Percentiles rank a stretch among this genome's conserved stretches.
phyloP scores from a whole-genome alignment of 2,329 filamentous ascomycete genomes.

The Colletotrichum sp. region DNA sequence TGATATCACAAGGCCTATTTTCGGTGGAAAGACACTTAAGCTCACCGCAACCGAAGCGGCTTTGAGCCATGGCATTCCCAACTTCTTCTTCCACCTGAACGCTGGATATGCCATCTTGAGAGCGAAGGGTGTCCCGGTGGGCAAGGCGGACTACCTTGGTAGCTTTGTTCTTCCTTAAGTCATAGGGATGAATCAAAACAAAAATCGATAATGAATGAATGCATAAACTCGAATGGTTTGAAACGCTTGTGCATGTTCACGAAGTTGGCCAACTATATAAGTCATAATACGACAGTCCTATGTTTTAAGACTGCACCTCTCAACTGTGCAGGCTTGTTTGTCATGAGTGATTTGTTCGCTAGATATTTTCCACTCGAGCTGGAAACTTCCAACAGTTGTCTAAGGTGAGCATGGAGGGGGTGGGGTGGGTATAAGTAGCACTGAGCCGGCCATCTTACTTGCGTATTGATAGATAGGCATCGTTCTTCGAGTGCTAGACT shows the following conservation, averaged over 20 bases:
- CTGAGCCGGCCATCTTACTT: neutral
- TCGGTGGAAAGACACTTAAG: slow-evolving; percentile 12
- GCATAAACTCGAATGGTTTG: neutral
- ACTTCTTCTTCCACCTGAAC: slow-evolving; percentile 65
- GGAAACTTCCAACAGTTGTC: fast-evolving
- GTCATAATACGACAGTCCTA: neutral
- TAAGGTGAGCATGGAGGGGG: fast-evolving
- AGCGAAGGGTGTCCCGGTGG: slow-evolving; percentile 59
- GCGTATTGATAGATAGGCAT: fast-evolving
- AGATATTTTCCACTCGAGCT: neutral
- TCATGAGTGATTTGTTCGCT: neutral
- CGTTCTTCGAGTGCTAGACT: fast-evolving
- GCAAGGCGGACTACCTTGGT: slow-evolving; percentile 60
- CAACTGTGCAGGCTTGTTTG: neutral
- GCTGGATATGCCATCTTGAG: slow-evolving; percentile 63
- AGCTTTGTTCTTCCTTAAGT: neutral
- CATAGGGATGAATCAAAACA: fast-evolving
- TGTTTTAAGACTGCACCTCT: neutral
- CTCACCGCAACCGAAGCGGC: slow-evolving; percentile 42
- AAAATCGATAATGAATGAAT: neutral
- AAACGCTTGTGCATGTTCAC: neutral
- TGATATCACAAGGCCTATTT: neutral
- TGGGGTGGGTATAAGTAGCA: neutral
- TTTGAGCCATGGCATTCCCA: slow-evolving; percentile 53
- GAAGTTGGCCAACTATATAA: fast-evolving